A percentile compares a stretch with the other conserved stretches of the same genome.
Conservation (phyloP, 306 rosid genomes). For the cucumber (Cucumis sativus) region DNA sequence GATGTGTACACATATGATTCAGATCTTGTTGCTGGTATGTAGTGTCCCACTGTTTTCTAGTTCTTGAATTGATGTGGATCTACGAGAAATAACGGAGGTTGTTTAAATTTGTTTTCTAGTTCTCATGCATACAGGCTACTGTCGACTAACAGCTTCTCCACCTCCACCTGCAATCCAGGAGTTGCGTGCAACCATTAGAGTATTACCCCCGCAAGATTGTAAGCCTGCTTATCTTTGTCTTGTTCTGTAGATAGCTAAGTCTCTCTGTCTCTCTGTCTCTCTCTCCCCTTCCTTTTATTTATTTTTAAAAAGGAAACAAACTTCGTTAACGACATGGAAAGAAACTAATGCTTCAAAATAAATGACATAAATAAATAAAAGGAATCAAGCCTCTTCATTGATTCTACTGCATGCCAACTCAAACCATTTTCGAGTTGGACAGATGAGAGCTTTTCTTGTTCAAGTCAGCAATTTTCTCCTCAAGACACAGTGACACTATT, state of each 20-base stretch:
- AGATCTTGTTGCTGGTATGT: slow-evolving; percentile 93
- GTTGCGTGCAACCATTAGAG: slow-evolving; percentile 59
- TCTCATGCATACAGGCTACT: slow-evolving; percentile 97
- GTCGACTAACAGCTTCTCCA: slow-evolving; percentile 90
- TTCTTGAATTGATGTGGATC: neutral
- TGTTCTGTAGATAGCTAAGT: neutral
- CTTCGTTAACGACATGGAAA: too few relatives aligned
- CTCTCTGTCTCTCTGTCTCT: too few relatives aligned
- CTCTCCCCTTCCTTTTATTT: too few relatives aligned
- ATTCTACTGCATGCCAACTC: too few relatives aligned
- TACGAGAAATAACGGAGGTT: neutral
- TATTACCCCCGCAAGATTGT: slow-evolving; percentile 90
- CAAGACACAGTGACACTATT: too few relatives aligned
- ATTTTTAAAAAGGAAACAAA: too few relatives aligned
- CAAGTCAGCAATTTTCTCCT: too few relatives aligned
- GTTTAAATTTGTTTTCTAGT: slow-evolving; percentile 36
- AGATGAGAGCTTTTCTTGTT: too few relatives aligned
- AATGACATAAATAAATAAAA: too few relatives aligned
- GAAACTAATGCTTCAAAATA: too few relatives aligned
- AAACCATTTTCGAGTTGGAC: too few relatives aligned
- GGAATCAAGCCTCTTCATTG: too few relatives aligned
- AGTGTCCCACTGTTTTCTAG: neutral
- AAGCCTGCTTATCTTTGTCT: slow-evolving; percentile 22
- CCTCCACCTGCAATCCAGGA: slow-evolving; percentile 86
- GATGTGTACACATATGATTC: slow-evolving; percentile 93